Evolutionary conservation across 192 early-diverging fungal species (phyloP).

Genomic region (Entophlyctis helioformis): DNA sequence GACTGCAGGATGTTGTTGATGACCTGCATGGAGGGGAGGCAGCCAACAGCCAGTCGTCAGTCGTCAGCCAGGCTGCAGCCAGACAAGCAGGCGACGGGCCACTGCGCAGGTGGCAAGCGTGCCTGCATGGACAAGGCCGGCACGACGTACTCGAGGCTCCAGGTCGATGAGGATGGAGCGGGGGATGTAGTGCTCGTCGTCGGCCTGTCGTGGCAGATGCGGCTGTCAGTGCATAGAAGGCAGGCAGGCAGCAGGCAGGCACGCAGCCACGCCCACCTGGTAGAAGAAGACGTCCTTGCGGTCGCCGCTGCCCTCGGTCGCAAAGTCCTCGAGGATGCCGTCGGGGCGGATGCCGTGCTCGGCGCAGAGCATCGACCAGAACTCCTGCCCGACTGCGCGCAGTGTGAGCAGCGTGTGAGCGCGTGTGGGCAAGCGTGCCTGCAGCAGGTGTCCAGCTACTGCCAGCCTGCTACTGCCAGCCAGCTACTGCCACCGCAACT

Average conservation of each 20-base stretch:
- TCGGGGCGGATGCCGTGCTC: slow-evolving; percentile 95
- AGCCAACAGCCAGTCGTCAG: not conserved
- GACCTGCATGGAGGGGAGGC: no score
- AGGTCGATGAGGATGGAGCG: slow-evolving; percentile 84
- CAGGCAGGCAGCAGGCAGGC: no score
- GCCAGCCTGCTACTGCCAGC: not conserved
- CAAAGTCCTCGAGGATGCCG: slow-evolving; percentile 86
- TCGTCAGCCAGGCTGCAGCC: not conserved
- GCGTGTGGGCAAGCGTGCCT: not conserved
- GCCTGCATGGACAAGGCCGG: not conserved
- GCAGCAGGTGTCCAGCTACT: not conserved
- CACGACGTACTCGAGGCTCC: slow-evolving; percentile 72
- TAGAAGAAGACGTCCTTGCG: slow-evolving; percentile 99
- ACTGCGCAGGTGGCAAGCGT: not conserved
- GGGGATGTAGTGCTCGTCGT: slow-evolving; percentile 97
- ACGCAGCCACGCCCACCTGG: slow-evolving; percentile 42
- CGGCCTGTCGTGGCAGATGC: slow-evolving; percentile 54
- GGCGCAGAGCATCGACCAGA: slow-evolving; percentile 85
- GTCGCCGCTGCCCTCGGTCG: slow-evolving; percentile 76
- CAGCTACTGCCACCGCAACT: not conserved
- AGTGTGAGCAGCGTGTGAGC: not conserved
- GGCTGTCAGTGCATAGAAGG: not conserved
- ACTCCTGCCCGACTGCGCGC: slow-evolving; percentile 76
- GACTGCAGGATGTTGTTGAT: slow-evolving; percentile 83
- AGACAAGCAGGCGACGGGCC: not conserved